Conservation (phyloP, 345 rosid species). For the Pistacia atlantica region DNA sequence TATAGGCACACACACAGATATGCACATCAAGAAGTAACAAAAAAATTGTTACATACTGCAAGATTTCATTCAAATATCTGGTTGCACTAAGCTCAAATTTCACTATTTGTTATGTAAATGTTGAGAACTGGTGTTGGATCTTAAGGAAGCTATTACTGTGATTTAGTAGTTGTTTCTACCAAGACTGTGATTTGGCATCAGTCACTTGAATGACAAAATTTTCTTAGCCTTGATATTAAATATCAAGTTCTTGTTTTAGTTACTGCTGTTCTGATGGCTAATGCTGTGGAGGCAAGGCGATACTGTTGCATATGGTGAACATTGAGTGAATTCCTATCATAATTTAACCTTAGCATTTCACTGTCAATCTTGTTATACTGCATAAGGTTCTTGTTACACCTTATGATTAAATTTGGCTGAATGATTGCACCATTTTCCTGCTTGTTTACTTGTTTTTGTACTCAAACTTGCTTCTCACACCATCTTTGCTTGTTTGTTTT, state of each 20-base stretch:
- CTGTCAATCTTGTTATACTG: not conserved
- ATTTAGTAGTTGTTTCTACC: not conserved
- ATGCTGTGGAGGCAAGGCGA: not conserved
- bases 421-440: not conserved
- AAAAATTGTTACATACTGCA: too few species aligned
- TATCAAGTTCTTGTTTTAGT: not conserved
- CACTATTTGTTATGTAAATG: not conserved
- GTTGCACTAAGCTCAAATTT: not conserved
- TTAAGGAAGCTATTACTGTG: not conserved
- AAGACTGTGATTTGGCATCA: not conserved
- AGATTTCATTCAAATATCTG: not conserved
- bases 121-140: not conserved
- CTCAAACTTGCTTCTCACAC: not conserved
- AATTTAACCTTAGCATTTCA: not conserved
- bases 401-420: not conserved
- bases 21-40: too few species aligned
- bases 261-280: not conserved
- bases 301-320: not conserved
- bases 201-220: not conserved
- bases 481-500: constrained; percentile 21
- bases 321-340: not conserved
- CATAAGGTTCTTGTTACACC: not conserved
- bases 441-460: not conserved
- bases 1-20: not conserved
- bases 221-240: not conserved